Base-by-base conservation (phyloP, 164 flowering plant genomes). In the Brasenia schreberi region DNA sequence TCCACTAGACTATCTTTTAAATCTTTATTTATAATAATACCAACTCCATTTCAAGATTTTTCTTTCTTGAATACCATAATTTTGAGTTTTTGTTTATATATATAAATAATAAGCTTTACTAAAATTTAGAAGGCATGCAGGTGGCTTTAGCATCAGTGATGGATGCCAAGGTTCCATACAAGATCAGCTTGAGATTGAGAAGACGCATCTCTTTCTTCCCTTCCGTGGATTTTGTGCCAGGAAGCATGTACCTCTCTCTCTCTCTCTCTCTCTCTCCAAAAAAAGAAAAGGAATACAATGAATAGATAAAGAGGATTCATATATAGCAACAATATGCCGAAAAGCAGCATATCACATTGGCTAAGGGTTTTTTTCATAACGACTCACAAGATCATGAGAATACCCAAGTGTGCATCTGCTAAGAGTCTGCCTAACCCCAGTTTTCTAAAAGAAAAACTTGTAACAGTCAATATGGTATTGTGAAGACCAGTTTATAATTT, bases 151-250 rank as follows among this genome's bases (percentile, higher is more conserved):
- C 45, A 44, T 70, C 56, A 7, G 42, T 61, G 68, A 69, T 0
- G 52, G 27, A 9, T 61, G 12, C 64, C 60, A 62, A 12, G 69
- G 66, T 45, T 18, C 68, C 3, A 23, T 18, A 7, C 33, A 62
- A 19, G 67, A 66, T 14, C 70, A 49, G 14, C 5, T 18, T 18
- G 77, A 77, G 17, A 53, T 64, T 7, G 76, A 71, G 1, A 65
- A 67, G 45, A 68, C 66, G 42, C 72, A 68, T 19, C 66, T 77
- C 60, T 77, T 68, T 63, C 75, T 72, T 39, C 71, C 77, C 5
- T 77, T 44, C 43, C 75, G 77, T 5, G 75, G 77, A 19, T 71
- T 66, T 52, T 77, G 77, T 61, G 75, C 77, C 18, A 74, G 79
- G 0, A 77, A 67, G 71, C 70, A 64, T 71, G 78, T 76, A 60